Evolutionary conservation across 345 rosid genomes (phyloP).

Genomic region (Boechera retrofracta): DNA sequence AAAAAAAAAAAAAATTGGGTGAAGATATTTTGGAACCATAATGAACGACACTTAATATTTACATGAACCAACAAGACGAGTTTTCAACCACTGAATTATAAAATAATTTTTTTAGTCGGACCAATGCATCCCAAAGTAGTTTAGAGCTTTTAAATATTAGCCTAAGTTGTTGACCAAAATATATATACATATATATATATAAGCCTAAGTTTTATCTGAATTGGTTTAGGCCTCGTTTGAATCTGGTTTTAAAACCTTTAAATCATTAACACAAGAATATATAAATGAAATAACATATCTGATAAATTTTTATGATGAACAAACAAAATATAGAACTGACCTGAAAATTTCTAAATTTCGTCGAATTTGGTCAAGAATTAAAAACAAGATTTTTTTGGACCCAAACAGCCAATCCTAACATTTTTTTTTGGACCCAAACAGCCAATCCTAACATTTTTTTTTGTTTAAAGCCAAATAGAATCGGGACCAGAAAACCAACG

Average conservation of each 20-base stretch:
- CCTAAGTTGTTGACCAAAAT: no score
- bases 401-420: background rate
- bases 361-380: background rate
- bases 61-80: background rate
- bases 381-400: background rate
- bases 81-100: background rate
- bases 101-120: background rate
- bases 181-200: no score
- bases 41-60: background rate
- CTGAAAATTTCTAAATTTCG: background rate
- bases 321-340: background rate
- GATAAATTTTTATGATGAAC: background rate
- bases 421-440: background rate
- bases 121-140: background rate
- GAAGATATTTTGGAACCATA: background rate
- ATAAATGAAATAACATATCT: background rate
- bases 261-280: background rate
- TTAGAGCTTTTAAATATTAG: background rate
- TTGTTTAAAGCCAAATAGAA: background rate
- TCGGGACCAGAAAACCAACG: conserved; percentile 16
- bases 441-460: background rate
- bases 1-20: no score
- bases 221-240: background rate
- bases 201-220: background rate
- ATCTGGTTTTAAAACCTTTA: background rate